Base-by-base conservation (phyloP, 352 stramenopile species). In the Aphanomyces invadans region DNA sequence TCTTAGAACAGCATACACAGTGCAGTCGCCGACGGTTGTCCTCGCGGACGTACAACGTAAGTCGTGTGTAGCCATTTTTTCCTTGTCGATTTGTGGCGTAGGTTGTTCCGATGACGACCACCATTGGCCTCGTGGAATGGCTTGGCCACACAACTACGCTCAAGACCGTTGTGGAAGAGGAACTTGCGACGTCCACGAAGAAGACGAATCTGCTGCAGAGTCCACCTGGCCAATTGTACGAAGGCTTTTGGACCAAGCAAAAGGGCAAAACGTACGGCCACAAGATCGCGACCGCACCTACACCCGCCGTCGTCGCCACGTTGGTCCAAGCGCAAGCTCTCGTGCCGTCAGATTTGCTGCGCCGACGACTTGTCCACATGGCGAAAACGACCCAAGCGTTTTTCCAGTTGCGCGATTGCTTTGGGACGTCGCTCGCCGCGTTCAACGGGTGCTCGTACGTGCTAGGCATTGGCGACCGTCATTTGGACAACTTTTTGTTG, bases 401-500 rank as follows among this genome's bases (percentile, higher is more conserved):
- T 63, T 69, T 97, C 36, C 70, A 78, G 17, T 76, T 96, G 65
- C 84, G 90, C 46, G 79, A 86, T 63, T 76, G 89, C n/a, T 96
- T 96, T 62, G 72, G 85, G 1, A 81, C 76, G 61, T 94, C 86
- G 12, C 65, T 97, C 9, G 87, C 87, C 4, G 81, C 89, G 19
- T 91, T 97, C 45, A 96, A 75, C 67, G 78, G 89, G 12, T 95
- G 79, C 49, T 87, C 82, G 9, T 97, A 97, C 73, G 72, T 97
- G 17, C 52, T 97, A 2, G 90, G 90, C 23, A 96, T 97, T 52
- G 90, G 90, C 15, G 90, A 97, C 74, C 80, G 90, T 5, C 90
- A 97, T 53, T 54, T 97, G 53, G 90, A 97, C 61, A 97, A 97
- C 61, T 96, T 96, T 59, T 66, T 97, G 9, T 74, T 97, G 1